Evolutionary conservation across 2,329 filamentous ascomycete species (phyloP), one percentile per base, ranked within the genome.

Genomic region (Ceratocystis alfenasii): DNA sequence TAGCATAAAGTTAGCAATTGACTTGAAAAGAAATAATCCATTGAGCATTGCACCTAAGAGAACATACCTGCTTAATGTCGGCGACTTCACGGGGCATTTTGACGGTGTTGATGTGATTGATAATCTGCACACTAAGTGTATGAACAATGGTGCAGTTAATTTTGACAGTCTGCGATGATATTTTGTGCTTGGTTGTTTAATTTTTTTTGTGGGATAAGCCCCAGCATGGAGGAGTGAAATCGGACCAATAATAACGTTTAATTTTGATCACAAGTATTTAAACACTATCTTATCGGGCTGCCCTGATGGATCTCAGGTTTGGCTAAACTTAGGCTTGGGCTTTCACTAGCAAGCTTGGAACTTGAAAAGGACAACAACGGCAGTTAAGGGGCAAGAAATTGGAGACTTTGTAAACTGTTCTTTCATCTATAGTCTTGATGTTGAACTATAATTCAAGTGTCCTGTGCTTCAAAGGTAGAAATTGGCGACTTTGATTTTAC

Each of bases 71-170:
- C 83, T 99, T 97, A 86, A 97, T 97, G 79, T 97, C 94, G 78
- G 87, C 89, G 80, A 96, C 88, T 89, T 97, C 91, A 77, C 86
- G 85, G 87, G 94, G 93, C 94, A 99, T 99, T 80, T 82, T 95
- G 89, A 67, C 66, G 59, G 66, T 60, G 63, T 65, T 67, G 66
- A 67, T 67, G 66, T 67, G 63, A 67, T 65, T 59, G 66, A 67
- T 67, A 67, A 67, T 67, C 66, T 67, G 66, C 66, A 67, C 66
- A 67, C 66, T 67, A 41, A 67, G 63, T 65, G 66, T 65, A 67
- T 65, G 66, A 36, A 59, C 60, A 65, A 67, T 67, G 63, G 63
- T 67, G 66, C 53, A 62, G 63, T 65, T 63, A 67, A 63, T 67
- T 67, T 67, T 67, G 63, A 65, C 66, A 65, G 44, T 61, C 46